A percentile compares a stretch with the other conserved stretches of the same genome.
phyloP scores from a whole-genome alignment of 345 rosid genomes.

The Eucalyptus paniculata region DNA sequence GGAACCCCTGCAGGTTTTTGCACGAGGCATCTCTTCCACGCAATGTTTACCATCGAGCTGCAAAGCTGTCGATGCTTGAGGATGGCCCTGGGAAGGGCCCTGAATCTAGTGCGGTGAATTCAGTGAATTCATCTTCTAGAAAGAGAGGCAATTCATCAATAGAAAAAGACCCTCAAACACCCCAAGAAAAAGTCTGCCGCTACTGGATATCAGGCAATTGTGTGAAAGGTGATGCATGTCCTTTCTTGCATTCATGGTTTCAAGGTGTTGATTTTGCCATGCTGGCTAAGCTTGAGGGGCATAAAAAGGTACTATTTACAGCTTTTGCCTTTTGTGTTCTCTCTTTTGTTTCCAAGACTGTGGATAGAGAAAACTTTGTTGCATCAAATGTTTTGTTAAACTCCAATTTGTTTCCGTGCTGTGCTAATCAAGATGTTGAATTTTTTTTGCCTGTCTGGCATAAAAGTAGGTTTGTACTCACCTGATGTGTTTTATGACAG shows the following conservation, averaged over 20 bases:
- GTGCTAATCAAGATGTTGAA: background rate
- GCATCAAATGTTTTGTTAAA: background rate
- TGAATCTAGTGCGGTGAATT: background rate
- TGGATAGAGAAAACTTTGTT: background rate
- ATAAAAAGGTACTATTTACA: slow-evolving; percentile 4
- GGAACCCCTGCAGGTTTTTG: slow-evolving; percentile 20
- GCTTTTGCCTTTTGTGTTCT: background rate
- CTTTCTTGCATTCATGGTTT: slow-evolving; percentile 13
- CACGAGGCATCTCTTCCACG: background rate
- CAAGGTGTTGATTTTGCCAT: slow-evolving; percentile 8
- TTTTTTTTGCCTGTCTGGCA: no score
- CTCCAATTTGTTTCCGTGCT: background rate
- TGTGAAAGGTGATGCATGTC: slow-evolving; percentile 12
- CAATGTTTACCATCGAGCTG: background rate
- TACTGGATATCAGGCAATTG: slow-evolving; percentile 14
- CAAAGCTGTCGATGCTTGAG: background rate
- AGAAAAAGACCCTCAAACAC: background rate
- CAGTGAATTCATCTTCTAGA: background rate
- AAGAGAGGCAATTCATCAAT: background rate
- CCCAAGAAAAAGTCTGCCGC: background rate
- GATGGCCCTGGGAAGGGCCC: background rate
- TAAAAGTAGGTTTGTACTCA: background rate
- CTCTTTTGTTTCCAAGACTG: background rate
- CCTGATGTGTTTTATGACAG: background rate
- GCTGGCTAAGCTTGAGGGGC: slow-evolving; percentile 23